Evolutionary conservation across 345 rosid genomes (phyloP).

Genomic region (Linum lewisii): DNA sequence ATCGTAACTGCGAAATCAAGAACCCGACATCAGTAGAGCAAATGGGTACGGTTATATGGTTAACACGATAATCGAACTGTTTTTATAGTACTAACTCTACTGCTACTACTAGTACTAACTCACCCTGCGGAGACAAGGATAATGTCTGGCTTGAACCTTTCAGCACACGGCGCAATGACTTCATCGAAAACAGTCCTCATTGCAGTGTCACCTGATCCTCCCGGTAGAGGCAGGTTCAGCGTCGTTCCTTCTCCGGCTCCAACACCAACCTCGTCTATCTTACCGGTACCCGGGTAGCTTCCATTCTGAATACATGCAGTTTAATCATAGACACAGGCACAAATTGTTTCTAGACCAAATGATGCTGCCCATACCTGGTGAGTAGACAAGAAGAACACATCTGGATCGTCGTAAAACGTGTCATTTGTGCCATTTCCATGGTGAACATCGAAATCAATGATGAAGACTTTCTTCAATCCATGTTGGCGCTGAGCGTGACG

Average conservation of each 20-base stretch:
- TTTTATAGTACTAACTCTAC: no score
- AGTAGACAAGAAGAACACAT: slow-evolving; percentile 81
- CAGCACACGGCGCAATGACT: slow-evolving; percentile 79
- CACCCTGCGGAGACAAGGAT: slow-evolving; percentile 98
- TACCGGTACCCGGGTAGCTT: slow-evolving; percentile 94
- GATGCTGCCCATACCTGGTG: slow-evolving; percentile 52
- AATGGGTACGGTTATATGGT: no score
- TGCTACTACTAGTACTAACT: slow-evolving; percentile 14
- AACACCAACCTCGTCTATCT: slow-evolving; percentile 55
- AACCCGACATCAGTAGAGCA: no score
- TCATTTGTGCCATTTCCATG: slow-evolving; percentile 94
- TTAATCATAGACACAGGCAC: neutral
- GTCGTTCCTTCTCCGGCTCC: slow-evolving; percentile 90
- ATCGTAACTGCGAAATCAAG: slow-evolving; percentile 46
- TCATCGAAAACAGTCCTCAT: slow-evolving; percentile 80
- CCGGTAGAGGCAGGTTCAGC: slow-evolving; percentile 79
- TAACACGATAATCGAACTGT: no score
- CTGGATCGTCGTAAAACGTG: slow-evolving; percentile 80
- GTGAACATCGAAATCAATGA: slow-evolving; percentile 94
- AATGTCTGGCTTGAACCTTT: slow-evolving; percentile 83
- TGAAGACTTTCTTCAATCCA: slow-evolving; percentile 59
- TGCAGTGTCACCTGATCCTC: slow-evolving; percentile 87
- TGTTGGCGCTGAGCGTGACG: slow-evolving; percentile 72
- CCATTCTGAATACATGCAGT: slow-evolving; percentile 43
- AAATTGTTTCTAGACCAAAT: neutral